A percentile compares a stretch with the other conserved stretches of the same genome.
Conservation (phyloP, 2,329 filamentous ascomycete genomes). For the Fusarium temperatum region DNA sequence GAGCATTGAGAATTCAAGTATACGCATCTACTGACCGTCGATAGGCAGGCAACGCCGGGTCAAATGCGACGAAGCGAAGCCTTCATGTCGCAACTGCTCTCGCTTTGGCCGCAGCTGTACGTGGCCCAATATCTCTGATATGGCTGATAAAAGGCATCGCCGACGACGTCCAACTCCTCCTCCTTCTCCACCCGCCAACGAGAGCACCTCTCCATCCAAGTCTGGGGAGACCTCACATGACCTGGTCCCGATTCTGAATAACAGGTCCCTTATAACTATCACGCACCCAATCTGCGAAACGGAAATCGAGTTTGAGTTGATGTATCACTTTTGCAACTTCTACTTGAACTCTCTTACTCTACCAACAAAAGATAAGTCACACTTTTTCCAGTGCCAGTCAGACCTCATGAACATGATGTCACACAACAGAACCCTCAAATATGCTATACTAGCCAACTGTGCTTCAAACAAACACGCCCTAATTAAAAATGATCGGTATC, state of each 20-base stretch:
- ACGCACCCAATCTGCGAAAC: not conserved
- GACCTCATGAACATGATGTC: not conserved
- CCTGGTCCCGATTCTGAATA: not conserved
- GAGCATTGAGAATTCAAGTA: not conserved
- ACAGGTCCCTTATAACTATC: not conserved
- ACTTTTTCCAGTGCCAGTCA: not conserved
- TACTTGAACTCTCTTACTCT: not conserved
- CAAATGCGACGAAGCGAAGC: not conserved
- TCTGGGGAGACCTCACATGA: not conserved
- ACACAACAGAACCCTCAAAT: not conserved
- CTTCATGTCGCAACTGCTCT: not conserved
- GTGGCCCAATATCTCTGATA: accelerated
- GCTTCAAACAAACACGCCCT: not conserved
- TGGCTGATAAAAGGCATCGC: not conserved
- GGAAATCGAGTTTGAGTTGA: not conserved
- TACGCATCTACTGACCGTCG: not conserved
- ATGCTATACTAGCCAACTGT: not conserved
- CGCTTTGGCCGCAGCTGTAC: not conserved
- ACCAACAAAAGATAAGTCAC: not conserved
- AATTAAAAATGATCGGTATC: not conserved
- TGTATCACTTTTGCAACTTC: not conserved
- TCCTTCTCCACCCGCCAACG: too few relatives aligned
- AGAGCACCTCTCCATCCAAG: not conserved
- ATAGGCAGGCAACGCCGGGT: not conserved
- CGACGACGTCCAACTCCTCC: not conserved